phyloP scores from a whole-genome alignment of 805 yeast species.

The Yarrowia osloensis region DNA sequence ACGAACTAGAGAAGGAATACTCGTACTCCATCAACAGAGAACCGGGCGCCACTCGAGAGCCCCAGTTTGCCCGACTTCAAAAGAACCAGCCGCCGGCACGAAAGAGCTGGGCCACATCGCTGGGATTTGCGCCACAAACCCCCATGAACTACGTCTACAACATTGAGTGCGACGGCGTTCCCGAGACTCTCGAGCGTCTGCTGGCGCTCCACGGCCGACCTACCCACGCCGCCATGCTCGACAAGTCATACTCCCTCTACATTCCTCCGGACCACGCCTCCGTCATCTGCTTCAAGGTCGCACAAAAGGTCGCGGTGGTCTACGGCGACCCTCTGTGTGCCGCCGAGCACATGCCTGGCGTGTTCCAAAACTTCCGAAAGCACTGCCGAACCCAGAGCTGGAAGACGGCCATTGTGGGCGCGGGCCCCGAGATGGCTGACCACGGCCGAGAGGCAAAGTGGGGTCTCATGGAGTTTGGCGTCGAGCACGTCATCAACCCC shows the following conservation, averaged over 20 bases:
- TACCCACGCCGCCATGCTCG: slow-evolving; percentile 30
- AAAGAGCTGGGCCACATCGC: slow-evolving; percentile 20
- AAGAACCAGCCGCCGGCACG: slow-evolving; percentile 7
- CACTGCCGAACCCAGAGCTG: background rate
- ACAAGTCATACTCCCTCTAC: slow-evolving; percentile 20
- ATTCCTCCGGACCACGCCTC: slow-evolving; percentile 3
- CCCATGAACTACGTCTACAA: slow-evolving; percentile 24
- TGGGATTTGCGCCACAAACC: slow-evolving; percentile 4
- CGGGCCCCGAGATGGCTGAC: slow-evolving; percentile 21
- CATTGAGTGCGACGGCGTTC: slow-evolving; percentile 23
- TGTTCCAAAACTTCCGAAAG: slow-evolving; percentile 6
- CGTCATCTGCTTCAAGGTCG: slow-evolving; percentile 26
- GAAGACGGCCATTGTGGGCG: slow-evolving; percentile 23
- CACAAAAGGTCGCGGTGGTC: slow-evolving; percentile 16
- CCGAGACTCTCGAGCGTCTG: slow-evolving; percentile 20
- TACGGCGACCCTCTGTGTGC: slow-evolving; percentile 27
- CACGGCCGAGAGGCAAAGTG: slow-evolving; percentile 6
- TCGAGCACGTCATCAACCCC: slow-evolving; percentile 29
- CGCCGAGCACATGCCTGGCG: slow-evolving; percentile 18
- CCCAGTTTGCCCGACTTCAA: slow-evolving; percentile 26
- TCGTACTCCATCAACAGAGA: slow-evolving; percentile 25
- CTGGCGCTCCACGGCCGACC: slow-evolving; percentile 25
- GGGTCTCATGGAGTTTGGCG: slow-evolving; percentile 28
- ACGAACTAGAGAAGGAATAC: slow-evolving; percentile 17
- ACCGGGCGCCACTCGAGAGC: slow-evolving; percentile 21